Conservation (phyloP, 257 asterid genomes). For the Solanum chmielewskii region DNA sequence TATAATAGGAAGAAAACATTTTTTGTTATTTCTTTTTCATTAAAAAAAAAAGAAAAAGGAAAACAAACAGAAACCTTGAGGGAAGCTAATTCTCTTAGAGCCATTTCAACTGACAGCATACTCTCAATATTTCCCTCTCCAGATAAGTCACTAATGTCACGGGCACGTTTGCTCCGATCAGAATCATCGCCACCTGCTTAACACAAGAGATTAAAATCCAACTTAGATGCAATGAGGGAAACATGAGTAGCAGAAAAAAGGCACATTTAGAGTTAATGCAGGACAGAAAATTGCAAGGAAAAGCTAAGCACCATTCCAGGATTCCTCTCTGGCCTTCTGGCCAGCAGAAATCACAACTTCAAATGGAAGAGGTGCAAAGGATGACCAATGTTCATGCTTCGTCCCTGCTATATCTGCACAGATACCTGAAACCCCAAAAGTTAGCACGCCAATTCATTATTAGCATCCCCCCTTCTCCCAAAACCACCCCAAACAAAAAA, state of each 20-base stretch:
- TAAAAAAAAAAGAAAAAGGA: neutral
- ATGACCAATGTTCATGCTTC: constrained; percentile 90
- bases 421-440: constrained; percentile 46
- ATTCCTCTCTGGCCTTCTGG: constrained; percentile 86
- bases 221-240: constrained; percentile 4
- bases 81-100: constrained; percentile 88
- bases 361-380: constrained; percentile 96
- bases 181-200: constrained; percentile 39
- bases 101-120: constrained; percentile 99
- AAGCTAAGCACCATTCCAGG: constrained; percentile 63
- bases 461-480: neutral
- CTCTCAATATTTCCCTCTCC: constrained; percentile 99
- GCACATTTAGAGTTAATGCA: neutral
- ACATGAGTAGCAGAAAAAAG: neutral
- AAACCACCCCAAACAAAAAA: neutral
- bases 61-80: constrained; percentile 50
- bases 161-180: constrained; percentile 33
- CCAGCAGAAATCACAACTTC: constrained; percentile 97
- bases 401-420: constrained; percentile 77
- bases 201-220: constrained; percentile 8
- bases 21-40: too few relatives aligned
- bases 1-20: neutral
- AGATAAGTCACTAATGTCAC: constrained; percentile 73
- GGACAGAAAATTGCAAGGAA: neutral
- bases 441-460: neutral